Evolutionary conservation across 176 grass and related monocot genomes (phyloP), one percentile per base, ranked within the genome.

Genomic region (Zoysia pacifica): DNA sequence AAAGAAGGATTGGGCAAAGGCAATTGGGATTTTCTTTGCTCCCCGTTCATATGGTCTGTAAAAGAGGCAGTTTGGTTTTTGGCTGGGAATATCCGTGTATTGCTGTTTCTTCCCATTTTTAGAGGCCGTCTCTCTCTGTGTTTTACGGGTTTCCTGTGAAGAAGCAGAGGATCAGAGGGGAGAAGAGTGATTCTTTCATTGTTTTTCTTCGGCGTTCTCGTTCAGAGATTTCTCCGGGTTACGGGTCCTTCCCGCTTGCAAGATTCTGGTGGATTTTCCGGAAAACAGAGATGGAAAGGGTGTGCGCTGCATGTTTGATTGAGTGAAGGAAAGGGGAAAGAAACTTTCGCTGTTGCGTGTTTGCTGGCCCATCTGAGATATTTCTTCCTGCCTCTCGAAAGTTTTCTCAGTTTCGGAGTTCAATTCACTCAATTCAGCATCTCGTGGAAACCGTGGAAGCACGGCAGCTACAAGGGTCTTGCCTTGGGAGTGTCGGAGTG

Each of bases 381-480:
- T 86, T 56, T 56, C 58, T 71, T 85, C 13, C 65, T 56, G 65
- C 43, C 15, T 15, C 56, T 62, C 51, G 16, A 41, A 72, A 67
- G 16, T 68, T 89, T 89, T 69, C 16, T 67, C 46, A 72, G 55
- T 78, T 78, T 46, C 16, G 37, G 61, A 45, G 67, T 63, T 53
- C 73, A 59, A 48, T 59, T 54, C 44, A 15, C 55, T 53, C 73
- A 59, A 48, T 59, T 54, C 44, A 15, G 38, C 66, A 81, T 77
- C 82, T 81, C 40, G 82, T 68, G 69, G 43, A 75, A 80, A 84
- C 28, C 55, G 80, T 61, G 56, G 75, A 84, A 76, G 65, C 87
- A 80, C 81, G 76, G 45, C 69, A 79, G 50, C 62, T 39, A 47
- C 74, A 83, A 69, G 73, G 58, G 55, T 49, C 43, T 79, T 70